Conservation (phyloP, 352 stramenopile species). For the Aphanomyces astaci region DNA sequence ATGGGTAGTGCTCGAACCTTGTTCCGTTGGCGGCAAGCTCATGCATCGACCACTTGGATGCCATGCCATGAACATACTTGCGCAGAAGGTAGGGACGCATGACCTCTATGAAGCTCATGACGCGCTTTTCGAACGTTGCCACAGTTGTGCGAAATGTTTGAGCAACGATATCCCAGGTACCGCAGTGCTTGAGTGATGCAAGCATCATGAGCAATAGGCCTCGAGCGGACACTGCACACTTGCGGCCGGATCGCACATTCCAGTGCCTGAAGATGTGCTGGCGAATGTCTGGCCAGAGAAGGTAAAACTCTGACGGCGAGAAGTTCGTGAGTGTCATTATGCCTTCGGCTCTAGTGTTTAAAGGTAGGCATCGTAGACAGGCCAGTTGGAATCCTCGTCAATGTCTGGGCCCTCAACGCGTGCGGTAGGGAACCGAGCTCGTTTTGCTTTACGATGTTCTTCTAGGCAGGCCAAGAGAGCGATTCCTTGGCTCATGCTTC, state of each 20-base stretch:
- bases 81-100: background rate
- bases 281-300: constrained; percentile 1
- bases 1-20: constrained; percentile 15
- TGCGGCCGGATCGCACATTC: background rate
- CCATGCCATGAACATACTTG: background rate
- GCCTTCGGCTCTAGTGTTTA: background rate
- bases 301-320: background rate
- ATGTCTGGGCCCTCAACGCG: background rate
- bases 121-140: constrained; percentile 5
- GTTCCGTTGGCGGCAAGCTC: background rate
- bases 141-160: background rate
- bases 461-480: background rate
- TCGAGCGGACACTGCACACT: background rate
- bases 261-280: constrained; percentile 13
- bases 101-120: background rate
- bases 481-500: background rate
- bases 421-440: background rate
- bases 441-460: background rate
- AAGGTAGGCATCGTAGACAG: constrained; percentile 5
- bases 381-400: background rate
- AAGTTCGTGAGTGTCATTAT: constrained; percentile 12
- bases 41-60: background rate
- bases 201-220: constrained; percentile 11
- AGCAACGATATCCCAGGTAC: constrained; percentile 6
- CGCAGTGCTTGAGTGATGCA: constrained; percentile 2